phyloP scores from a whole-genome alignment of 306 rosid genomes.

The Medicago arabica region DNA sequence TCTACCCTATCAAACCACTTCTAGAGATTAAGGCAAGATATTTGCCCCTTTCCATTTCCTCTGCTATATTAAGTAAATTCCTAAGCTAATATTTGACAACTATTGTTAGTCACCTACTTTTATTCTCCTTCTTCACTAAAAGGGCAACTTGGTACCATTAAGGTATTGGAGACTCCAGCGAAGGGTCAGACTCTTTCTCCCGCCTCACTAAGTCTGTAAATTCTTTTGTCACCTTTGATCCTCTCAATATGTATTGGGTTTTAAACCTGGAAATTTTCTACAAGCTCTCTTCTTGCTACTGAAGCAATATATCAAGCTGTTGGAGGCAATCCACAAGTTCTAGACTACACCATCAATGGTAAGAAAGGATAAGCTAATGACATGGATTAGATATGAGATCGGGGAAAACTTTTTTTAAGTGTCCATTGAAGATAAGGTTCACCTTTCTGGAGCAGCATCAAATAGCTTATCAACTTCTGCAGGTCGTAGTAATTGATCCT shows the following conservation, averaged over 20 bases:
- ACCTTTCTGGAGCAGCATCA: constrained; percentile 93
- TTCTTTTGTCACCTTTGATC: constrained; percentile 2
- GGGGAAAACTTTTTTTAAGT: neutral
- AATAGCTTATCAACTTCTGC: constrained; percentile 77
- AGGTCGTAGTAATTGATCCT: constrained; percentile 80
- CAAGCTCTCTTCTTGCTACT: constrained; percentile 7
- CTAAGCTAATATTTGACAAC: constrained; percentile 3
- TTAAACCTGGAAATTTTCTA: constrained; percentile 30
- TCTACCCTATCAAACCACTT: neutral
- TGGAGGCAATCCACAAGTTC: constrained; percentile 20
- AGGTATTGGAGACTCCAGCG: neutral
- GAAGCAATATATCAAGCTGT: constrained; percentile 37
- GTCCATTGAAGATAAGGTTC: constrained; percentile 21
- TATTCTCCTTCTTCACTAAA: constrained; percentile 1
- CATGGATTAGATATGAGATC: constrained; percentile 15
- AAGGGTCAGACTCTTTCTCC: constrained; percentile 4
- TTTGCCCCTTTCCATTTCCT: constrained; percentile 27
- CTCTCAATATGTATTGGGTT: constrained; percentile 13
- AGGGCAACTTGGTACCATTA: neutral
- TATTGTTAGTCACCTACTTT: constrained; percentile 7
- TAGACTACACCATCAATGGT: constrained; percentile 19
- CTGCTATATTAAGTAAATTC: neutral
- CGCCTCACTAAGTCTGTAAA: constrained; percentile 3
- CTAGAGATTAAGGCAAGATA: neutral
- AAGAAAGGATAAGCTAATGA: constrained; percentile 13